Evolutionary conservation across 1,139 yeast genomes (phyloP).

Genomic region (Tardiomyces depauwii): DNA sequence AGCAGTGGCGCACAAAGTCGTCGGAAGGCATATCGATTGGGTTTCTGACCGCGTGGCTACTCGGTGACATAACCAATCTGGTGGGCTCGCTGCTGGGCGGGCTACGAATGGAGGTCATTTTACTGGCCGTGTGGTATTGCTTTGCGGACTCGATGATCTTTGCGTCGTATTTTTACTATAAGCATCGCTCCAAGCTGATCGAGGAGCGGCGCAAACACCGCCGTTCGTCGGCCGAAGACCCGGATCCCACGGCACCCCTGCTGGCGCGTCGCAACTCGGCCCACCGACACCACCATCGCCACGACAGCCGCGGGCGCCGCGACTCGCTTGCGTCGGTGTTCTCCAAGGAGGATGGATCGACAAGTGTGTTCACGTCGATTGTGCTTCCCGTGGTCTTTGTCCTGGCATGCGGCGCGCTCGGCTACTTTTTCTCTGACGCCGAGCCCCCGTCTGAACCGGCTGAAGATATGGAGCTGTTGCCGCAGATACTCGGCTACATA

Average conservation of each 20-base stretch:
- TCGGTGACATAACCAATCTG: constrained; percentile 62
- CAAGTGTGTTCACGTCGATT: constrained; percentile 19
- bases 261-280: constrained; percentile 7
- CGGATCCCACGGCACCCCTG: constrained; percentile 15
- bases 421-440: constrained; percentile 40
- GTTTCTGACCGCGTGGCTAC: constrained; percentile 58
- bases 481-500: constrained; percentile 60
- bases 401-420: constrained; percentile 53
- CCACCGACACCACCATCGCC: constrained; percentile 3
- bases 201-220: constrained; percentile 13
- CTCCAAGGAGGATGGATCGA: constrained; percentile 1
- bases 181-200: constrained; percentile 9
- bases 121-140: constrained; percentile 67
- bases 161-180: constrained; percentile 45
- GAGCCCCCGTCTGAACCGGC: constrained; percentile 16
- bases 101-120: constrained; percentile 55
- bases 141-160: constrained; percentile 57
- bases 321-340: constrained; percentile 17
- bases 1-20: constrained; percentile 68
- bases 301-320: constrained; percentile 10
- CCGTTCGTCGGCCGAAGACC: constrained; percentile 8
- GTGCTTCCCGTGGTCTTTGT: constrained; percentile 54
- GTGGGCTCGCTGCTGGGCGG: constrained; percentile 64
- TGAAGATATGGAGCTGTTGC: constrained; percentile 35
- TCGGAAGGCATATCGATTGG: constrained; percentile 72